phyloP scores from a whole-genome alignment of 2,329 filamentous ascomycete species.

The Fusarium multiceps region DNA sequence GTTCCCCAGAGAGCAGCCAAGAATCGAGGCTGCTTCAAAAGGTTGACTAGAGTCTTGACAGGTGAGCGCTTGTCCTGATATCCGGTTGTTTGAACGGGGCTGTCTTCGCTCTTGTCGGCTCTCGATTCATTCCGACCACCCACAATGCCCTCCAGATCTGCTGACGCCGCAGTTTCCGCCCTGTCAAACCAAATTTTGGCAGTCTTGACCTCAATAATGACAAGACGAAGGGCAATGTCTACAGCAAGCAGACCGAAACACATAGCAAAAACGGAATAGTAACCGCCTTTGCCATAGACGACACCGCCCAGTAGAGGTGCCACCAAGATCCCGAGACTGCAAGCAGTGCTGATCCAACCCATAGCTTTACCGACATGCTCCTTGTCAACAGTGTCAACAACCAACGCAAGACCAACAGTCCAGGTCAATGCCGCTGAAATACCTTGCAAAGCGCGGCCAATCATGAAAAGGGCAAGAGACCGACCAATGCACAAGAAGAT shows the following conservation, averaged over 20 bases:
- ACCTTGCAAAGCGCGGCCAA: constrained; percentile 50
- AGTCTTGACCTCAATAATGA: constrained; percentile 50
- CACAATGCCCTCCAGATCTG: constrained; percentile 3
- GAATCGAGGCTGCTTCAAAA: constrained; percentile 49
- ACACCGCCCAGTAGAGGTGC: constrained; percentile 51
- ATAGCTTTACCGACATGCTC: constrained; percentile 49
- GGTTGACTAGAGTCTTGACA: constrained; percentile 39
- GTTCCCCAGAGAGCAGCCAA: constrained; percentile 51
- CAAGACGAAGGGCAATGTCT: constrained; percentile 49
- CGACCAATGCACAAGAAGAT: constrained; percentile 48
- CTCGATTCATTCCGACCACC: not conserved
- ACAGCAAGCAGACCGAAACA: constrained; percentile 51
- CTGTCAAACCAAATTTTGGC: constrained; percentile 46
- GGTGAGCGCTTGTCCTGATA: constrained; percentile 27
- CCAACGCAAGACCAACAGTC: constrained; percentile 52
- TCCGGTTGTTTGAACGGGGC: not conserved
- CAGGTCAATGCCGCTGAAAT: constrained; percentile 51
- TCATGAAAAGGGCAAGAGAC: constrained; percentile 49
- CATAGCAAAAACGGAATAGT: constrained; percentile 52
- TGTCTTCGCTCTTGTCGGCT: not conserved
- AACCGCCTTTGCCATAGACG: constrained; percentile 49
- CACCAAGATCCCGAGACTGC: constrained; percentile 48
- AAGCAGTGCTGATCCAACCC: constrained; percentile 50
- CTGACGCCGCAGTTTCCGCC: not conserved
- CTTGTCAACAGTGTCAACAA: constrained; percentile 50